Evolutionary conservation across 2,329 filamentous ascomycete species (phyloP), one percentile per base, ranked within the genome.

Genomic region (Lomentospora prolificans): DNA sequence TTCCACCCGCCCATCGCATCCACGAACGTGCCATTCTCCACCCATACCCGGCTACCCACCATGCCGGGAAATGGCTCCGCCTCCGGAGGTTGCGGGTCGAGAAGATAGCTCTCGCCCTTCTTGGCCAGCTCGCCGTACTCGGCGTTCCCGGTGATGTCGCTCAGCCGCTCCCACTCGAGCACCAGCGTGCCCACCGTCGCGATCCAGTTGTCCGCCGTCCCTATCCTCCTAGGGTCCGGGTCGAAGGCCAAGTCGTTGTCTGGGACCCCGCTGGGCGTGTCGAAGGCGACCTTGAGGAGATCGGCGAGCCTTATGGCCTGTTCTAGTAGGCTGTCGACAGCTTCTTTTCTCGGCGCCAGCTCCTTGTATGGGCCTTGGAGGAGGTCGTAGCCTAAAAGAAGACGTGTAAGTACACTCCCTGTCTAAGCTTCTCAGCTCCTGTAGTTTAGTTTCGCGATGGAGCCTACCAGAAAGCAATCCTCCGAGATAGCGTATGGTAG

Each of bases 401-500:
- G 24, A 12, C 3, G 14, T 3, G 36, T 44, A 17, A 44, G 39
- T 44, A 6, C 19, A 14, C 48, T 3, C n/a, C 36, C 17, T 7
- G 25, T 10, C 39, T 22, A 7, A n/a, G n/a, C n/a, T 39, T 41
- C 14, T 33, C 14, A 10, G 12, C 52, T 17, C 28, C 10, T 36
- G 52, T 46, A n/a, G 10, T 22, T 25, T 3, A 10, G 9, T 17
- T 25, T n/a, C 5, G 2, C 9, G 17, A 10, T 9, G 30, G 4
- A 12, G 51, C 62, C 19, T 61, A 79, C 85, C 88, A 2, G 90
- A 87, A 7, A 96, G 66, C 63, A 96, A 76, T 14, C 90, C 90
- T 8, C 82, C 90, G 1, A 96, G 72, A 64, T 95, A 95, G 27
- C 90, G 84, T 64, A 96, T 95, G 0, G 89, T 96, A 0, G 89